A percentile compares a stretch with the other conserved stretches of the same genome.
Evolutionary conservation across 148 eudicot species (phyloP).

Genomic region (Simmondsia chinensis): DNA sequence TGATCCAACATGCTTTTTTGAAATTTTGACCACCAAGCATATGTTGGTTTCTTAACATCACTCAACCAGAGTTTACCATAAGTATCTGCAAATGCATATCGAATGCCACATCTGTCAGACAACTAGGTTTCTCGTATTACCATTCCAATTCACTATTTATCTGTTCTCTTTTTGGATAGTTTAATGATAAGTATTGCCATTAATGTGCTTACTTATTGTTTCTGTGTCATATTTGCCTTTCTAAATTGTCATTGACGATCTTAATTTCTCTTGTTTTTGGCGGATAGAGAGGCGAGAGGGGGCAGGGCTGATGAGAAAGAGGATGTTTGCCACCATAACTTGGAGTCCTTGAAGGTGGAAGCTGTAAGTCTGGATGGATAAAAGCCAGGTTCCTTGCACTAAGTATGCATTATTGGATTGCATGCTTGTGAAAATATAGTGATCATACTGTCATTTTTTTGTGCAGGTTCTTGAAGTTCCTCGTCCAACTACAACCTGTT

Average conservation of each 20-base stretch:
- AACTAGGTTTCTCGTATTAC: no score
- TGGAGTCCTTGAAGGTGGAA: constrained; percentile 31
- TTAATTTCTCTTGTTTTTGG: constrained; percentile 10
- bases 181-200: no score
- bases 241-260: background rate
- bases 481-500: constrained; percentile 36
- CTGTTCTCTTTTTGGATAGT: no score
- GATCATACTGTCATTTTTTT: constrained; percentile 1
- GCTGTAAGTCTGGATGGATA: constrained; percentile 17
- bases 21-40: no score
- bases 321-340: constrained; percentile 15
- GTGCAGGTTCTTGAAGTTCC: constrained; percentile 39
- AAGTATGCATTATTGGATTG: background rate
- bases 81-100: no score
- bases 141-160: no score
- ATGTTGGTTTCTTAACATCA: no score
- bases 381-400: background rate
- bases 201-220: no score
- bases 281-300: constrained; percentile 44
- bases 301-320: constrained; percentile 21
- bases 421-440: constrained; percentile 5
- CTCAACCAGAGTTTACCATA: no score
- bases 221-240: constrained; percentile 1
- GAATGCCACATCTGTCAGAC: no score
- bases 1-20: no score